A percentile compares a stretch with the other conserved stretches of the same genome.
Conservation (phyloP, 257 asterid genomes). For the Parsonsia alboflavescens region DNA sequence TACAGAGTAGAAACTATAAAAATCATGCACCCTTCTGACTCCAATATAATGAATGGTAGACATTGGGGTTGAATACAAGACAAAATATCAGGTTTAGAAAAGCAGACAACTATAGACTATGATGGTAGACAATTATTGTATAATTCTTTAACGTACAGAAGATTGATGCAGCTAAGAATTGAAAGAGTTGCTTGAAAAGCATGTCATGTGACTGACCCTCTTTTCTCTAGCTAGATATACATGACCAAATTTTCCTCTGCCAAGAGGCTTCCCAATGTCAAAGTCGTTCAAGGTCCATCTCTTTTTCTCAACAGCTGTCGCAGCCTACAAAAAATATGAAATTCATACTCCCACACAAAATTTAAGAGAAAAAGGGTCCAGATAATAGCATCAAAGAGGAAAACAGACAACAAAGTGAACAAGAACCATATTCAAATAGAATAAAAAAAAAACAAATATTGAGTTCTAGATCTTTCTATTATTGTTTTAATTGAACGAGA, state of each 20-base stretch:
- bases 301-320: conserved; percentile 50
- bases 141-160: background rate
- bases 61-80: background rate
- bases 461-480: background rate
- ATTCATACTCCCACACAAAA: background rate
- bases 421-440: background rate
- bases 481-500: background rate
- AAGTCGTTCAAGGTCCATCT: conserved; percentile 75
- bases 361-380: background rate
- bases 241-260: conserved; percentile 90
- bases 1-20: background rate
- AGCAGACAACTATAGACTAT: background rate
- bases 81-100: background rate
- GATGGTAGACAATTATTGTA: background rate
- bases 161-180: background rate
- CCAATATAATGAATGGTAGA: background rate
- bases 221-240: conserved; percentile 84
- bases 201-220: conserved; percentile 40
- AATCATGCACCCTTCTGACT: too few relatives aligned
- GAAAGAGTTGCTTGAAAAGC: background rate
- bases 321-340: conserved; percentile 33
- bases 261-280: conserved; percentile 89
- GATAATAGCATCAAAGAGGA: background rate
- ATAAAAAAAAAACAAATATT: background rate
- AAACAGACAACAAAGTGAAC: background rate